Evolutionary conservation across 2,329 filamentous ascomycete species (phyloP).

Genomic region (Xylariaceae sp.): DNA sequence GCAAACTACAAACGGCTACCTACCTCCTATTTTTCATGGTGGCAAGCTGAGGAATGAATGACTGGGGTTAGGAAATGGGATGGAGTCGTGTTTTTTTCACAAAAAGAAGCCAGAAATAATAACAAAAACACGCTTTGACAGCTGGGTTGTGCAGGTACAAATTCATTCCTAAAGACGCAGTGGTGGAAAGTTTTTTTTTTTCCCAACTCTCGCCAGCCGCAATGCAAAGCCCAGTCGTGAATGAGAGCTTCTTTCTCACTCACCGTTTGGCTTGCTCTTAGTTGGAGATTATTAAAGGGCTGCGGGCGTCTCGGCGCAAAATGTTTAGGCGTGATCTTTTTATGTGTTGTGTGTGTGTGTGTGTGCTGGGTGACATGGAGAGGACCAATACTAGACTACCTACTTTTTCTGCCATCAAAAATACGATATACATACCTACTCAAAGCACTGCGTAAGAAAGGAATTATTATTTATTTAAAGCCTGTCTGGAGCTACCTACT

Average conservation of each 20-base stretch:
- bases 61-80: not conserved
- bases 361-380: no score
- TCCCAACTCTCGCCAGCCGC: not conserved
- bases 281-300: no score
- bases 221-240: not conserved
- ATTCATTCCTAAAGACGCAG: conserved; percentile 1
- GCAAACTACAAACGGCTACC: not conserved
- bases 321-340: no score
- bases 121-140: not conserved
- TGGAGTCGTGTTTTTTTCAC: not conserved
- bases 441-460: no score
- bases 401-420: no score
- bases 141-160: not conserved
- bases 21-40: not conserved
- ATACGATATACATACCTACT: no score
- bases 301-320: no score
- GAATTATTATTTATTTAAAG: no score
- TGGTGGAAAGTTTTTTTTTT: not conserved
- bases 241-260: not conserved
- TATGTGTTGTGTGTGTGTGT: no score
- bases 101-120: not conserved
- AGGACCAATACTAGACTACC: no score
- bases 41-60: not conserved
- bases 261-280: not conserved
- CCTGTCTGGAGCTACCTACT: no score